These are phyloP conservation scores for Ceratobasidium sp. DNA, from an alignment of 1,284 basidiomycete genomes.

Conservation along the genomic window DNA sequence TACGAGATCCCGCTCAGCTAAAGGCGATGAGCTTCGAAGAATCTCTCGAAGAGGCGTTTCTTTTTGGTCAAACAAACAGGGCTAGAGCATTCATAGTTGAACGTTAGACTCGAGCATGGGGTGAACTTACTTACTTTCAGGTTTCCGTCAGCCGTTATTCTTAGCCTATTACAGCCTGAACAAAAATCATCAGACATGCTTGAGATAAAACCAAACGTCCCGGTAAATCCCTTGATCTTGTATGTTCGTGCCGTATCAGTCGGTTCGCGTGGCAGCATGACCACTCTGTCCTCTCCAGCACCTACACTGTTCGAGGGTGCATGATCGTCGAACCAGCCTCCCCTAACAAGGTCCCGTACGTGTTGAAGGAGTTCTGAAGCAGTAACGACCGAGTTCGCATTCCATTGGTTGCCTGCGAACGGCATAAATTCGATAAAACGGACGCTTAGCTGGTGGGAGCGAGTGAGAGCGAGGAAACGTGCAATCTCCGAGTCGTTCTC, in stretches of 20 bases:
- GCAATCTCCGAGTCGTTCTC: constrained; percentile 80
- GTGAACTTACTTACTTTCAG: constrained; percentile 68
- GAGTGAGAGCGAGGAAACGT: constrained; percentile 80
- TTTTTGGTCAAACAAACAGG: constrained; percentile 85
- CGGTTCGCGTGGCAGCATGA: constrained; percentile 55
- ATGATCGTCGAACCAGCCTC: constrained; percentile 24
- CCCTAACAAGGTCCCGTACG: neutral
- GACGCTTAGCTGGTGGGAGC: constrained; percentile 66
- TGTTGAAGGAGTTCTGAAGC: constrained; percentile 16
- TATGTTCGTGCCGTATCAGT: constrained; percentile 86
- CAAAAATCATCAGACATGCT: constrained; percentile 95
- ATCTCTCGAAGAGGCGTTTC: constrained; percentile 82
- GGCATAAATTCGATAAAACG: constrained; percentile 95
- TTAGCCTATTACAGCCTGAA: constrained; percentile 80
- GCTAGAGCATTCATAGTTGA: constrained; percentile 53
- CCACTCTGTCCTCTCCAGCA: constrained; percentile 70
- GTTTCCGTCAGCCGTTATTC: constrained; percentile 86
- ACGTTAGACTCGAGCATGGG: constrained; percentile 9
- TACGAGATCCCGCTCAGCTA: constrained; percentile 67
- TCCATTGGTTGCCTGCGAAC: constrained; percentile 69
- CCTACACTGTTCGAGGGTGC: neutral
- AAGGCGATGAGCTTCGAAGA: constrained; percentile 56
- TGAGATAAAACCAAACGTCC: constrained; percentile 86
- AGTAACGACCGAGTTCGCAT: constrained; percentile 16
- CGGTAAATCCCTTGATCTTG: constrained; percentile 72